Base-by-base conservation (phyloP, 495 filamentous ascomycete genomes). In the Chaetomidium leptoderma region DNA sequence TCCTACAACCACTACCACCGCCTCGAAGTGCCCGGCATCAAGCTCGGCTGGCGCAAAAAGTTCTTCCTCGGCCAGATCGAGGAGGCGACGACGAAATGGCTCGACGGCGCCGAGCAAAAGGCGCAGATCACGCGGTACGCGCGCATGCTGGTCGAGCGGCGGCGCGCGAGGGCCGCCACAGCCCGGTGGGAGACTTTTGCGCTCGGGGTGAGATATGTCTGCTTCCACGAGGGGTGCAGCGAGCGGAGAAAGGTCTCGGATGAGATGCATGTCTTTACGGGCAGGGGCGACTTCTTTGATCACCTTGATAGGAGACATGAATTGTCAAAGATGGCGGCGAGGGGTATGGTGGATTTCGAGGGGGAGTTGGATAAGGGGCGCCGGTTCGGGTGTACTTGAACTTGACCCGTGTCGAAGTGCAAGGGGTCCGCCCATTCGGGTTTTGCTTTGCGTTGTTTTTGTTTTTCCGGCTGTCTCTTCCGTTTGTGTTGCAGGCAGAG, bases 141-240 rank as follows among this genome's bases (percentile, higher is more conserved):
- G 0, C 29, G 40, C 21, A 47, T 64, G 37, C 44, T 71, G 13
- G 68, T 71, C 0, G 44, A 63, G 9, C 39, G 55, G 9, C 37
- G 68, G 5, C 42, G 68, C 4, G 44, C 36, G 48, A 42, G 68
- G 26, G 64, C 66, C 2, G 50, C 51, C n/a, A 71, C 68, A 14
- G 32, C 55, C n/a, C 23, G 64, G 37, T 71, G 68, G 68, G 68
- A 71, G 53, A 66, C 58, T 19, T 71, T 67, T 56, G 68, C 68
- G 24, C 55, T 71, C 6, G 68, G 68, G 8, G 68, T 65, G 8
- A 32, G 65, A 9, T 71, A 71, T 24, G 60, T 53, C 8, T 71
- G 68, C 29, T 64, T 59, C 27, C 55, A 63, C 17, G 60, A 65
- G 35, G 60, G 50, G 47, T 69, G 66, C 37, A 53, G 53, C 5